Evolutionary conservation across 1,284 basidiomycete species (phyloP).

Genomic region (Inonotus obliquus): DNA sequence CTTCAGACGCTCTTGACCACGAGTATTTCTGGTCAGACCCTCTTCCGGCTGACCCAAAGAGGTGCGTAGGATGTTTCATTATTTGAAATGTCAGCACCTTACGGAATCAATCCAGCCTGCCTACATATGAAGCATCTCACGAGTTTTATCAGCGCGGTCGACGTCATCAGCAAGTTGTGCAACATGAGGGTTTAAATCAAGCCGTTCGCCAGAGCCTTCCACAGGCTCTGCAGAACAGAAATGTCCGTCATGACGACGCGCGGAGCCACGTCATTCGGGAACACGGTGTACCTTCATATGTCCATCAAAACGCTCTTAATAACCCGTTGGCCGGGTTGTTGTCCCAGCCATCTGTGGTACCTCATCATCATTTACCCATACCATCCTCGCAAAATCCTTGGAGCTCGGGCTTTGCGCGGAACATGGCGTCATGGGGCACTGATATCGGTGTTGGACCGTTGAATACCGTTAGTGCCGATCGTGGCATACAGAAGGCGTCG

Average conservation of each 20-base stretch:
- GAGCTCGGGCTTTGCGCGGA: background rate
- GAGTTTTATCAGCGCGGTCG: constrained; percentile 80
- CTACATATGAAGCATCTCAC: constrained; percentile 76
- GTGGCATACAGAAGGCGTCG: background rate
- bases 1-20: constrained; percentile 81
- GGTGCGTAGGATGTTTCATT: constrained; percentile 41
- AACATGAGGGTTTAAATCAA: constrained; percentile 1
- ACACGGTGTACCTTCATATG: background rate
- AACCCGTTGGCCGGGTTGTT: background rate
- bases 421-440: background rate
- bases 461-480: background rate
- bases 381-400: background rate
- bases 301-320: background rate
- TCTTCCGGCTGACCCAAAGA: constrained; percentile 76
- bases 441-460: background rate
- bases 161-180: constrained; percentile 32
- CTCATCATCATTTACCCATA: background rate
- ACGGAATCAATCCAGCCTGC: constrained; percentile 45
- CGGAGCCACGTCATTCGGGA: background rate
- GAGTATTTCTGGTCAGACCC: constrained; percentile 93
- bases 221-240: constrained; percentile 8
- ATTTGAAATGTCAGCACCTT: background rate
- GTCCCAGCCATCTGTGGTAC: background rate
- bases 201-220: background rate
- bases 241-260: background rate